Evolutionary conservation across 139 green algal species (phyloP).

Genomic region (Desmodesmus armatus): DNA sequence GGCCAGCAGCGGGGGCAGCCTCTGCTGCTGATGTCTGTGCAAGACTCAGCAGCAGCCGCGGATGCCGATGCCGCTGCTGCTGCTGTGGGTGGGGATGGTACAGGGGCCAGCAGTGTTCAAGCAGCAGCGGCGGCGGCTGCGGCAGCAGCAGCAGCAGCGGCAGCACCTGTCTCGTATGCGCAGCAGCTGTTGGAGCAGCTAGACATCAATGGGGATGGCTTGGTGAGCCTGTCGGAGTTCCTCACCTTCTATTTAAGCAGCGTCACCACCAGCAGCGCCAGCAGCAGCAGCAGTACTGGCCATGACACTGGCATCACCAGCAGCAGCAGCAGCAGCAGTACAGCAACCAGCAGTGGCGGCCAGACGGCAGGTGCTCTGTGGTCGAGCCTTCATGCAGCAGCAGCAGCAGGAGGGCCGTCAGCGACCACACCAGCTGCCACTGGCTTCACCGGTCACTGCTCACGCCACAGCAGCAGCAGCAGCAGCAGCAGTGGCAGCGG

Average conservation of each 20-base stretch:
- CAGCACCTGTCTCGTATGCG: constrained; percentile 30
- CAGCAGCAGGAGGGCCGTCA: too few species aligned
- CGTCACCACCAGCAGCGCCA: too few species aligned
- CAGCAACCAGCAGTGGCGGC: too few species aligned
- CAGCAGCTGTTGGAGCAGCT: constrained; percentile 24
- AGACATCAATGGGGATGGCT: constrained; percentile 41
- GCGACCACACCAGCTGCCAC: too few species aligned
- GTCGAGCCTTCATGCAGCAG: neutral
- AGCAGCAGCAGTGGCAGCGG: neutral
- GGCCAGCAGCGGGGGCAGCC: too few species aligned
- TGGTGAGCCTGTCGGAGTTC: constrained; percentile 57
- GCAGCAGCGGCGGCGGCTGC: neutral
- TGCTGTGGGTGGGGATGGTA: neutral
- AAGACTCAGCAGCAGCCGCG: neutral
- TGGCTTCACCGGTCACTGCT: too few species aligned
- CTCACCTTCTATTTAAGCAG: constrained; percentile 44
- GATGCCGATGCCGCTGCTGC: neutral
- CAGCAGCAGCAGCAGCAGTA: constrained; percentile 3
- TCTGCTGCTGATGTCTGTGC: neutral
- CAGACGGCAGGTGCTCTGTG: too few species aligned
- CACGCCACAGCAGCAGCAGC: neutral
- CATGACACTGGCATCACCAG: neutral
- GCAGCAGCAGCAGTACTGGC: too few species aligned
- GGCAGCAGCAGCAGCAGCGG: neutral
- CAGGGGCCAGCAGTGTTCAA: neutral